Conservation (phyloP, 2,329 filamentous ascomycete species). For the Ascochyta viciae-villosae region DNA sequence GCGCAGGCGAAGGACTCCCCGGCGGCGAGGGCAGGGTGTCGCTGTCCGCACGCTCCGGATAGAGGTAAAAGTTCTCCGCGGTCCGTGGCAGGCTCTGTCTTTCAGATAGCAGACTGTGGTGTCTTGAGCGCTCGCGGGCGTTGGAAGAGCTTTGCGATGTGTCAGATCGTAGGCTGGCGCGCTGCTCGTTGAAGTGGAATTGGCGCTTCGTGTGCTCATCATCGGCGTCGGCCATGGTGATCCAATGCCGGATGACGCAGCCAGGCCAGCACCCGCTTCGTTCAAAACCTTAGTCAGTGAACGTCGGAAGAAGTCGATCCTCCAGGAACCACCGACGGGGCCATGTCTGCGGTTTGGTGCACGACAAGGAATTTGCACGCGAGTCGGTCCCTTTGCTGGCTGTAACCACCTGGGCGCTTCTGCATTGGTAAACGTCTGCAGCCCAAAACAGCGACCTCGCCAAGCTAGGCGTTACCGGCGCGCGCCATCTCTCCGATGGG, state of each 20-base stretch:
- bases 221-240: constrained; percentile 35
- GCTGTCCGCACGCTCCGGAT: constrained; percentile 22
- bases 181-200: constrained; percentile 45
- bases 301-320: background rate
- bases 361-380: constrained; percentile 1
- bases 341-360: background rate
- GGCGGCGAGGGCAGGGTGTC: constrained; percentile 11
- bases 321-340: background rate
- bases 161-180: constrained; percentile 35
- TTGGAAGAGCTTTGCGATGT: constrained; percentile 25
- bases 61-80: constrained; percentile 5
- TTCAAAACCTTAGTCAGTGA: background rate
- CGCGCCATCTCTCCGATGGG: background rate
- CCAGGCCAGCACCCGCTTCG: background rate
- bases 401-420: background rate
- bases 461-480: constrained; percentile 1
- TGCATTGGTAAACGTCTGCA: background rate
- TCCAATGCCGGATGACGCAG: constrained; percentile 4
- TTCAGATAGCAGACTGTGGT: constrained; percentile 16
- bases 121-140: constrained; percentile 21
- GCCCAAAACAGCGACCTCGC: constrained; percentile 1
- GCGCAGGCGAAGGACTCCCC: constrained; percentile 21
- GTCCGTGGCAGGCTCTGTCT: constrained; percentile 7
- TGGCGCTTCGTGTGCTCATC: constrained; percentile 36
- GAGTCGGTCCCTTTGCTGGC: constrained; percentile 2